A percentile compares a stretch with the other conserved stretches of the same genome.
These are phyloP conservation scores for Botrytis fabae DNA, from an alignment of 2,329 filamentous ascomycete genomes.

Conservation along the genomic window DNA sequence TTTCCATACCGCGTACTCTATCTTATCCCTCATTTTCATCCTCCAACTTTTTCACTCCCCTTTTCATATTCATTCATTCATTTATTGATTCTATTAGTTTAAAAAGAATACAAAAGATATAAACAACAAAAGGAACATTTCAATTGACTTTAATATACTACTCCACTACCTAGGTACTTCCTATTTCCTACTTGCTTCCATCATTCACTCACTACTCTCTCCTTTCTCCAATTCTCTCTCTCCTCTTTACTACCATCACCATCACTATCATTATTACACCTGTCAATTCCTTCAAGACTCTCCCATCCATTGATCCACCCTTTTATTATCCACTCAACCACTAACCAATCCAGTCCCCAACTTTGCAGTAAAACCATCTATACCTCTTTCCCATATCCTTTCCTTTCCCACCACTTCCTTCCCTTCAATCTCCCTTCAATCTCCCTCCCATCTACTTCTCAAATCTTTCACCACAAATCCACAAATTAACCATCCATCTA, in stretches of 20 bases:
- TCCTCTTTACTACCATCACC: neutral
- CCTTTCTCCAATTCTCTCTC: neutral
- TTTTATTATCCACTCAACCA: slow-evolving; percentile 18
- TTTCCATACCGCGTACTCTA: no score
- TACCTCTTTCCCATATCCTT: neutral
- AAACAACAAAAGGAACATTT: neutral
- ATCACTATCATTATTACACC: slow-evolving; percentile 16
- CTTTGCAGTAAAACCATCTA: slow-evolving; percentile 7
- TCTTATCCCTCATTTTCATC: no score
- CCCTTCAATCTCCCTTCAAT: neutral
- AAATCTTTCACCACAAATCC: neutral
- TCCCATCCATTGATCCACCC: neutral
- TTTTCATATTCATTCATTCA: no score
- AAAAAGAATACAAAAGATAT: no score
- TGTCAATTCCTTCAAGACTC: neutral
- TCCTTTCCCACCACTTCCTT: neutral
- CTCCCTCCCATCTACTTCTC: neutral
- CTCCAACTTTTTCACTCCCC: no score
- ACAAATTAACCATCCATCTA: neutral
- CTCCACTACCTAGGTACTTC: neutral
- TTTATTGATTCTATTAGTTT: no score
- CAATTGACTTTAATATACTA: slow-evolving; percentile 10
- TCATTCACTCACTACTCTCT: neutral
- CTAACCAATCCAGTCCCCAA: neutral
- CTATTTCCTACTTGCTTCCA: neutral